Conservation (phyloP, 2,329 filamentous ascomycete species). For the Colletotrichum echinochloae region DNA sequence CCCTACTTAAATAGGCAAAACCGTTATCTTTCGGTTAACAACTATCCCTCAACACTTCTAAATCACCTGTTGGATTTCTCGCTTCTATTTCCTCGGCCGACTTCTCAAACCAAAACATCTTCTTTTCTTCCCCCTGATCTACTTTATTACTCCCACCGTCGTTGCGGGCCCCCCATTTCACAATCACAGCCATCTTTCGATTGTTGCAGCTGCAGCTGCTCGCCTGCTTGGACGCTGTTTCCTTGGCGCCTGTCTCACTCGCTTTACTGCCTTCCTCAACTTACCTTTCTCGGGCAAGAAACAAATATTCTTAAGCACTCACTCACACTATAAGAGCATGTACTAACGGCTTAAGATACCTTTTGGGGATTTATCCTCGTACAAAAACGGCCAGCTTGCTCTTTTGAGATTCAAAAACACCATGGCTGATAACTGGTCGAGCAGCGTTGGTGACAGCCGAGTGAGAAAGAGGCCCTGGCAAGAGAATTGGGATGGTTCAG, state of each 20-base stretch:
- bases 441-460: not conserved
- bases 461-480: conserved; percentile 28
- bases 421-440: not conserved
- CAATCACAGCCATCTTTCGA: not conserved
- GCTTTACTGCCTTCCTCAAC: too few relatives aligned
- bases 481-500: conserved; percentile 16
- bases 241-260: not conserved
- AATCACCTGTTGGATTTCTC: not conserved
- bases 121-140: too few relatives aligned
- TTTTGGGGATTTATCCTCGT: conserved; percentile 22
- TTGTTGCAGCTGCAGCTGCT: not conserved
- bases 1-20: not conserved
- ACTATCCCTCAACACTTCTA: not conserved
- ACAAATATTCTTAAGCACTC: not conserved
- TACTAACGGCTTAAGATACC: conserved; percentile 26
- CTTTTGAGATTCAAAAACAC: conserved; percentile 13
- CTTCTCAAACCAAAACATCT: not conserved
- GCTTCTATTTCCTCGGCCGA: not conserved
- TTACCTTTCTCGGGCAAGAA: not conserved
- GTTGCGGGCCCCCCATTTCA: not conserved
- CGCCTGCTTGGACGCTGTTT: not conserved
- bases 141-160: not conserved
- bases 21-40: not conserved
- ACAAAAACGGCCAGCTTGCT: conserved; percentile 27
- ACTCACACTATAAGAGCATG: not conserved